Base-by-base conservation (phyloP, 192 early-diverging fungal genomes). In the Coemansia sp. region DNA sequence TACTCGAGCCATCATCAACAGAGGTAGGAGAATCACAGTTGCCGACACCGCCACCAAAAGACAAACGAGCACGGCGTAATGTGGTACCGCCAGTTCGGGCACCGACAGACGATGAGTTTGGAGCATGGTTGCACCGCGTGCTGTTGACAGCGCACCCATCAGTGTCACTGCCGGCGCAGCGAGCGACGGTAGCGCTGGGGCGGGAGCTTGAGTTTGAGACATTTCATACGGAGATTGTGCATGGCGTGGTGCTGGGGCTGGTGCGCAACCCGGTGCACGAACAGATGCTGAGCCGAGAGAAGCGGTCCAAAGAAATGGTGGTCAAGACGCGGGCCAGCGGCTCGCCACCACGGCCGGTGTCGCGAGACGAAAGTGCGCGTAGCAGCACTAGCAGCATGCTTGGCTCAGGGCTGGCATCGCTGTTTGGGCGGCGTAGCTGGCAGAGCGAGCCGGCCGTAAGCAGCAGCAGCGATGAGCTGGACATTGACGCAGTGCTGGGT, bases 151-250 rank as follows among this genome's bases (percentile, higher is more conserved):
- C 81, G 39, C 68, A 77, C 14, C 68, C 70, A 4, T 67, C 69
- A 5, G 75, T 83, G 29, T 74, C 75, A 45, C 54, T 71, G 41
- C 72, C 71, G n/a, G 66, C 72, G 63, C 81, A 83, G 72, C 65
- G 65, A 0, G 75, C 81, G 19, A 55, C 65, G 1, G 75, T 83
- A 4, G 51, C 38, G 38, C 67, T 83, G 11, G 75, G 81, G 2
- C 57, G 55, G 45, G 62, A 53, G 49, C 71, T 83, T 59, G 22
- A 27, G 11, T 83, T 83, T 35, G 75, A 72, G 0, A 31, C 37
- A 23, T 83, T 58, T 67, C 81, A 83, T 61, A 83, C 81, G 16
- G 69, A 75, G n/a, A 77, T 83, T 3, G 75, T 83, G 4, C 81
- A 83, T 23, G 72, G 72, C 61, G 75, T 77, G 6, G 53, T 83